Conservation (phyloP, 805 yeast genomes). For the Wickerhamiella vanderwaltii region DNA sequence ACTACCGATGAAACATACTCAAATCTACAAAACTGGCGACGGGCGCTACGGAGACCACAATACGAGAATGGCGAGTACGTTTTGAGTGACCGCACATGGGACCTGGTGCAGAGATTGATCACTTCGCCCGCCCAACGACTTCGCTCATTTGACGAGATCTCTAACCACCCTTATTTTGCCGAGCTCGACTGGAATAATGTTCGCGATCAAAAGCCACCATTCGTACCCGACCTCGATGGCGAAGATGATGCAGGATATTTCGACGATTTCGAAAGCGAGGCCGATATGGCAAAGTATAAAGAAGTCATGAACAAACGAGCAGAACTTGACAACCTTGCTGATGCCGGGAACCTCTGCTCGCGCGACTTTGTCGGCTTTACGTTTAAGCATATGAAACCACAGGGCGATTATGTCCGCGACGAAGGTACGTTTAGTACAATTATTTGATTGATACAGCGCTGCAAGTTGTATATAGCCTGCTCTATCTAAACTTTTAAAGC, state of each 20-base stretch:
- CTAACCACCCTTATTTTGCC: slow-evolving; percentile 64
- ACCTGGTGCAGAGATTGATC: slow-evolving; percentile 61
- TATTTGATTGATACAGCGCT: too few species aligned
- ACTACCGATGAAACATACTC: slow-evolving; percentile 90
- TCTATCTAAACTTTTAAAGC: too few species aligned
- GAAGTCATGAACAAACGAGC: slow-evolving; percentile 91
- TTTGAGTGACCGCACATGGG: slow-evolving; percentile 95
- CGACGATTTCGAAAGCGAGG: slow-evolving; percentile 93
- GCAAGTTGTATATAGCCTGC: not conserved
- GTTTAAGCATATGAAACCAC: slow-evolving; percentile 58
- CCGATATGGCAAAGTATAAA: slow-evolving; percentile 93
- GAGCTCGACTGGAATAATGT: slow-evolving; percentile 71
- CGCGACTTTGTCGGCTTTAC: slow-evolving; percentile 89
- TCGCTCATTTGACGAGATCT: slow-evolving; percentile 69
- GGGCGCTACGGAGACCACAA: slow-evolving; percentile 77
- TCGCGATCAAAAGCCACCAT: slow-evolving; percentile 73
- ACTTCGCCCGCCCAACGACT: slow-evolving; percentile 68
- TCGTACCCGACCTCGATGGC: slow-evolving; percentile 90
- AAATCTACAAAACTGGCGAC: slow-evolving; percentile 86
- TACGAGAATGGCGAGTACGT: slow-evolving; percentile 84
- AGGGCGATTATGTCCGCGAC: slow-evolving; percentile 7
- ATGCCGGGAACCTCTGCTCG: slow-evolving; percentile 43
- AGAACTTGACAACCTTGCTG: slow-evolving; percentile 70
- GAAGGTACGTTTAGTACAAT: slow-evolving; percentile 19
- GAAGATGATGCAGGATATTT: slow-evolving; percentile 98